Base-by-base conservation (phyloP, 1,284 basidiomycete species). In the Schizopora paradoxa region DNA sequence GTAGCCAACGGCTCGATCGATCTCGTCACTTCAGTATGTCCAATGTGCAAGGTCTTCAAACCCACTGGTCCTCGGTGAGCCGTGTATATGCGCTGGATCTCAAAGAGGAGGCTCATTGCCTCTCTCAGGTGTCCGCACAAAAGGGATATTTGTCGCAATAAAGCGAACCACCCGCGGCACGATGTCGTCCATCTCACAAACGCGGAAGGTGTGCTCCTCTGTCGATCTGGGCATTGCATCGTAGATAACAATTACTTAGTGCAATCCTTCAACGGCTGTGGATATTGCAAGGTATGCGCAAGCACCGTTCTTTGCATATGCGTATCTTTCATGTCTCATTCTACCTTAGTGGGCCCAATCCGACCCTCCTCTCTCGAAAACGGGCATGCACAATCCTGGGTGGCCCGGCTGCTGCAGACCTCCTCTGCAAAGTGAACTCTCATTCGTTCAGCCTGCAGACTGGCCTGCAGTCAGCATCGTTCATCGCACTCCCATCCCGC, bases 371-470 rank as follows among this genome's bases (percentile, higher is more conserved):
- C 64, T 66, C 38, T 64, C 27, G 21, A 46, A 42, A 32, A 13
- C 74, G 33, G 75, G 77, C 11, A 74, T 73, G 58, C 67, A 72
- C 57, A 89, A 89, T 58, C 74, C 73, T 32, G 86, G 86, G 28
- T 90, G 86, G 86, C 86, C 86, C 42, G 86, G 86, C 25, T 89
- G 86, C 68, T 89, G 86, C 69, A 77, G 86, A 16, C 68, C 86
- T 0, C 86, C 86, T 1, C 66, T 64, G 18, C 53, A 66, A 6
- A 65, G 59, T 44, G 86, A 90, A 58, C 68, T 73, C 54, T 70
- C 71, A 51, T 60, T 73, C 51, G 78, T 89, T 48, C 76, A 74
- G 21, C 72, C 77, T 42, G 82, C 82, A n/a, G 86, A 89, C 62
- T 90, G 86, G 86, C 76, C 69, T 52, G 76, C 83, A 27, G 83